Evolutionary conservation across 176 grass and related monocot species (phyloP), one percentile per base, ranked within the genome.

Genomic region (Aegilops longissima): DNA sequence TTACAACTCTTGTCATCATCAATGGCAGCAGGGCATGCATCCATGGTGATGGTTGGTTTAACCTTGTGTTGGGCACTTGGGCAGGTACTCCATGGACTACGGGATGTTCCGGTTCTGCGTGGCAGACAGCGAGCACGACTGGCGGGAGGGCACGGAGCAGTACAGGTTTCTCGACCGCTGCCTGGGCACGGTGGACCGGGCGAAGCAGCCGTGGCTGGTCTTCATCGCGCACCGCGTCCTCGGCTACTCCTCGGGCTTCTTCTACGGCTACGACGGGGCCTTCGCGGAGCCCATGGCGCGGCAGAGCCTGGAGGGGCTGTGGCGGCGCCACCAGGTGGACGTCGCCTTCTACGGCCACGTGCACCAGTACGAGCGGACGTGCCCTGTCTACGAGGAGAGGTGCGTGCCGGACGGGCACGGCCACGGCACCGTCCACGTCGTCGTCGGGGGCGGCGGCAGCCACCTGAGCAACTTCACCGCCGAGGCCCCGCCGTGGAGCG

Each of bases 61-160:
- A 35, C 34, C 34, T 35, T 5, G 34, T 35, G 34, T 5, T 35
- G 34, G 34, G 34, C 34, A 5, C 34, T 35, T 35, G 34, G 34
- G 34, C 34, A 35, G 34, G 34, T 95, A 98, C 25, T 85, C 86
- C 4, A 94, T 88, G 7, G 96, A 98, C 38, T 98, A 90, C 25
- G 96, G 96, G 20, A 94, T 98, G 93, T 98, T 98, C 73, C 88
- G 88, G 23, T 98, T 98, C 81, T 98, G 96, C 81, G 63, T 98
- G 0, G 93, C 96, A 1, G 96, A 95, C 90, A 92, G 91, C 34
- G 96, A 98, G 90, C 88, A 92, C 8, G 96, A 98, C 54, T 95
- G 96, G 96, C 89, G 82, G 5, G 91, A 92, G 89, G 96, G 93
- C 25, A 90, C 96, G 3, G 90, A 98, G 61, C 96, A 98, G 49